Evolutionary conservation across 2,329 filamentous ascomycete genomes (phyloP), one percentile per base, ranked within the genome.

Genomic region (Claviceps monticola): DNA sequence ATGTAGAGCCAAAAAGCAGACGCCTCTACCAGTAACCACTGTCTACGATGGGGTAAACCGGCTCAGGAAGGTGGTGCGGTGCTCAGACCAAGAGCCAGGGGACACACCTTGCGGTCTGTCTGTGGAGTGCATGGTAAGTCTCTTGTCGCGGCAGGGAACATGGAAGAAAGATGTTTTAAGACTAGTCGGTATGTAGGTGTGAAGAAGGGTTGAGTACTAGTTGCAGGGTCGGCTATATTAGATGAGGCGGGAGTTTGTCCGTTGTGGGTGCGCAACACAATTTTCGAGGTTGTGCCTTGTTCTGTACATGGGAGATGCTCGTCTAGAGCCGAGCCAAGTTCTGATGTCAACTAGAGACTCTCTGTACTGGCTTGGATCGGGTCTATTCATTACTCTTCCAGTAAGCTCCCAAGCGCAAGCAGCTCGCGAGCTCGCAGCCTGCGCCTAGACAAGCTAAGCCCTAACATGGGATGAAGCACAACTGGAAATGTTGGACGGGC

Each of bases 191-290:
- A 52, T 55, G 58, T 57, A 53, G 58, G 56, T 58, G 41, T 21
- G 43, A 44, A 44, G 42, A 26, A 38, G 36, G 53, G 59, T 57
- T 60, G 61, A 54, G 53, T 61, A 60, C 62, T 56, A 60, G 55
- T 58, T 57, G 56, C 59, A 59, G 57, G 62, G 62, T 60, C 52
- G 56, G 56, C 55, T 60, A 62, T 64, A 64, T 56, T 55, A 59
- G 60, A 52, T 49, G 21, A 52, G 45, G 23, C 44, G 26, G 49
- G 42, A 13, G 14, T 36, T 13, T 38, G 42, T 23, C 9, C n/a
- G 41, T 16, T 5, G 29, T 23, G 29, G 36, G 8, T 39, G 21
- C 16, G 5, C 13, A 11, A 16, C 9, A 37, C 17, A 39, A 39
- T 23, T 17, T 29, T 14, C 36, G 17, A 41, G 16, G 47, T 42